Base-by-base conservation (phyloP, 2,329 filamentous ascomycete species). In the Diaporthe caulivora region DNA sequence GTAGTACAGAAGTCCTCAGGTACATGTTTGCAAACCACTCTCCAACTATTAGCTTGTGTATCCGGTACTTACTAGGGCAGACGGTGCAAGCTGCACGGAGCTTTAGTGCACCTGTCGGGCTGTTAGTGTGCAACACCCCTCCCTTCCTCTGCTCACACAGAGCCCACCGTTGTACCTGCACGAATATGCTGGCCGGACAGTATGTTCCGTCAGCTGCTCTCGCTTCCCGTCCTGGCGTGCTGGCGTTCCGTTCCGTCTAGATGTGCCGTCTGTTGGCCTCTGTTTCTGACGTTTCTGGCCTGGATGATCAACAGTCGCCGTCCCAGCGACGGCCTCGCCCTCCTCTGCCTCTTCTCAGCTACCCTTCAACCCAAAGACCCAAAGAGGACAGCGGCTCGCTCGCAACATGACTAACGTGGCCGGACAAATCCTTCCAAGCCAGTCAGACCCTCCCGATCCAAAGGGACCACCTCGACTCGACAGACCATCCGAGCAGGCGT, bases 101-200 rank as follows among this genome's bases (percentile, higher is more conserved):
- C 44, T 18, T 29, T 31, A 5, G 9, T 54, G 54, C 29, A 31
- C 34, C n/a, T 57, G 15, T 37, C n/a, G 21, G 11, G 17, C 64
- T 54, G 47, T 68, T 68, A 54, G 64, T 53, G 64, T 13, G n/a
- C 31, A n/a, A n/a, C n/a, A 54, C 31, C 64, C 54, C 17, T 26
- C 42, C 54, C 26, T 21, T 40, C 34, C 29, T 51, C 40, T 49
- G 29, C 29, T 3, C 15, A 13, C 2, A 1, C 21, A 21, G 64
- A 40, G 53, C 47, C 29, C 1, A 18, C 44, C 21, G 10, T 24
- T 8, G 3, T 17, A 54, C n/a, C n/a, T 18, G n/a, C 9, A 15
- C 17, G 7, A 37, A 34, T 13, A 8, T 24, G 44, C 60, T 37
- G 44, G 11, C 60, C 44, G 62, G 62, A 65, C 62, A 51, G 4